These are phyloP conservation scores for Calocera viscosa DNA, from an alignment of 768 basidiomycete species.

Conservation along the genomic window DNA sequence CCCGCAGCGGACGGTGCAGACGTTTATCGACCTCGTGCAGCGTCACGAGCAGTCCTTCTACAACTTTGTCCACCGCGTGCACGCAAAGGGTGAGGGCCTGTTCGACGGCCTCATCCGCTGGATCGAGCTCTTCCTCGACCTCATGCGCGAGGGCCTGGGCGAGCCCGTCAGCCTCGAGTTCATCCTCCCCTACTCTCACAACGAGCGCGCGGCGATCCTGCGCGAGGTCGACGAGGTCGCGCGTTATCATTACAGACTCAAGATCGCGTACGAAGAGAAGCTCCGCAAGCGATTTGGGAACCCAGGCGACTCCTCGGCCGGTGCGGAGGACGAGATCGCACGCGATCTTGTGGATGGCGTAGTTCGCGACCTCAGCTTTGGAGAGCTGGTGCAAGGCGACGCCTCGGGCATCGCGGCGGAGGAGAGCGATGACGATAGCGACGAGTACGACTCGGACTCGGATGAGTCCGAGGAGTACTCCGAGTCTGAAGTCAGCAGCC, in stretches of 20 bases:
- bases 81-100: constrained; percentile 86
- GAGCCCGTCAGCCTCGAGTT: constrained; percentile 68
- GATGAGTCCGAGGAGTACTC: constrained; percentile 17
- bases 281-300: constrained; percentile 73
- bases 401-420: constrained; percentile 72
- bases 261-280: constrained; percentile 85
- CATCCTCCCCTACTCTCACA: constrained; percentile 68
- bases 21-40: constrained; percentile 83
- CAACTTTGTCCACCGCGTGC: constrained; percentile 94
- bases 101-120: constrained; percentile 92
- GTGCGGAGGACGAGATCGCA: constrained; percentile 73
- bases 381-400: constrained; percentile 64
- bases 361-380: constrained; percentile 68
- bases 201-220: constrained; percentile 64
- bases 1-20: constrained; percentile 74
- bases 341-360: constrained; percentile 68
- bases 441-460: constrained; percentile 25
- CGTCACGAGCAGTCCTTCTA: constrained; percentile 95
- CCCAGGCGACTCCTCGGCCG: constrained; percentile 37
- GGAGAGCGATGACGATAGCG: constrained; percentile 30
- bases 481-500: constrained; percentile 25
- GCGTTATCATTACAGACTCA: constrained; percentile 86
- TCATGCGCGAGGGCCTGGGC: constrained; percentile 80
- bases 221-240: constrained; percentile 81
- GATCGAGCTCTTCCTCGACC: constrained; percentile 89